Conservation (phyloP, 2,329 filamentous ascomycete genomes). For the Trichoderma hamatum region DNA sequence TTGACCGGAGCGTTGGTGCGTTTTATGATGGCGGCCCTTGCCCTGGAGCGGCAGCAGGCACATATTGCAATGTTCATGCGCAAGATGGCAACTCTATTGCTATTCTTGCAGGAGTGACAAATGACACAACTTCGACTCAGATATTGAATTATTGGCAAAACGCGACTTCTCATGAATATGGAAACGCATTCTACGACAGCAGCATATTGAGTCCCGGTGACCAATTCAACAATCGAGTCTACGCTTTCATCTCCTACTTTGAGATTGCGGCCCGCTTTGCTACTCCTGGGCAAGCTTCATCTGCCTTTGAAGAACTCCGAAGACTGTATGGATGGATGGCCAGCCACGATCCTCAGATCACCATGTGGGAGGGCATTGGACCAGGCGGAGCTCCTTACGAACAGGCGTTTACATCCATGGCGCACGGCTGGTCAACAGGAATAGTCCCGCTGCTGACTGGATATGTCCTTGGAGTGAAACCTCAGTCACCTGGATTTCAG, state of each 20-base stretch:
- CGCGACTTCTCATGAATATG: slow-evolving; percentile 45
- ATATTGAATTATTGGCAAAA: slow-evolving; percentile 46
- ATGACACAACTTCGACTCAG: slow-evolving; percentile 38
- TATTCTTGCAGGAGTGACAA: slow-evolving; percentile 43
- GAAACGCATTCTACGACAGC: slow-evolving; percentile 57
- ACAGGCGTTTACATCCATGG: slow-evolving; percentile 50
- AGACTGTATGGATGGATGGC: slow-evolving; percentile 56
- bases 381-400: slow-evolving; percentile 48
- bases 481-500: slow-evolving; percentile 48
- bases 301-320: slow-evolving; percentile 50
- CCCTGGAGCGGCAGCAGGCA: slow-evolving; percentile 32
- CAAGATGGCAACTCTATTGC: slow-evolving; percentile 56
- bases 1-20: slow-evolving; percentile 47
- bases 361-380: slow-evolving; percentile 57
- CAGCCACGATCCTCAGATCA: slow-evolving; percentile 48
- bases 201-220: slow-evolving; percentile 37
- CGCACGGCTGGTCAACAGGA: slow-evolving; percentile 57
- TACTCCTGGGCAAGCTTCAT: slow-evolving; percentile 35
- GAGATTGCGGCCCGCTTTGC: slow-evolving; percentile 54
- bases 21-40: slow-evolving; percentile 49
- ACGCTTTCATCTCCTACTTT: slow-evolving; percentile 57
- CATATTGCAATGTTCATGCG: slow-evolving; percentile 44
- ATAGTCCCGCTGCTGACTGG: slow-evolving; percentile 51
- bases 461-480: slow-evolving; percentile 52
- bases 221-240: slow-evolving; percentile 50